These are phyloP conservation scores for Chlamydomonas sp. DNA, from an alignment of 139 green algal species.

Conservation along the genomic window DNA sequence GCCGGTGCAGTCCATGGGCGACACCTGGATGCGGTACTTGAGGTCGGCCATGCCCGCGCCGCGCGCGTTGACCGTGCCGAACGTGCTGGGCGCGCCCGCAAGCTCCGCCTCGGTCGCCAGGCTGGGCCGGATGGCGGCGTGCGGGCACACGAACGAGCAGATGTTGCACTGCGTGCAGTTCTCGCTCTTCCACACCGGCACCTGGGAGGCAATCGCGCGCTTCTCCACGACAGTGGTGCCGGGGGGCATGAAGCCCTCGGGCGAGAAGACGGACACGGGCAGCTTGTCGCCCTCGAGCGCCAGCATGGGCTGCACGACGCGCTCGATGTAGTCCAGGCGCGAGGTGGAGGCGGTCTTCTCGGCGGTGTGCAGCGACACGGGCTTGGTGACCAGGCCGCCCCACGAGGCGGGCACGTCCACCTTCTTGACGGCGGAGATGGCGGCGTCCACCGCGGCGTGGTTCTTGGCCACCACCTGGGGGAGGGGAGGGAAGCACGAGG, in stretches of 20 bases:
- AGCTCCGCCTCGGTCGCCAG: constrained; percentile 56
- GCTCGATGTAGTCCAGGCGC: constrained; percentile 54
- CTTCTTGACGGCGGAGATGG: constrained; percentile 43
- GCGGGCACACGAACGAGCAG: constrained; percentile 74
- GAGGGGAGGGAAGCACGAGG: not conserved
- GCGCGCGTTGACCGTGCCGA: constrained; percentile 48
- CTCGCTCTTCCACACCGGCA: constrained; percentile 59
- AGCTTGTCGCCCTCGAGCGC: constrained; percentile 70
- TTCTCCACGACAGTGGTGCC: constrained; percentile 64
- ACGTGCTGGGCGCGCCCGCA: constrained; percentile 43
- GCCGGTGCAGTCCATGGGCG: constrained; percentile 70
- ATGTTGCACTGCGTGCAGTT: constrained; percentile 76
- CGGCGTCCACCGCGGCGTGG: constrained; percentile 58
- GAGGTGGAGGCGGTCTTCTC: constrained; percentile 10
- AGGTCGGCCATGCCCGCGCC: constrained; percentile 42
- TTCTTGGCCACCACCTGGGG: constrained; percentile 58
- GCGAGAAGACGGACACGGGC: constrained; percentile 60
- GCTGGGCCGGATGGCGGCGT: constrained; percentile 66
- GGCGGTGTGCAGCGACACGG: constrained; percentile 3
- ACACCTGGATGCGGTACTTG: constrained; percentile 73
- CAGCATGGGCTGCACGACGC: constrained; percentile 65
- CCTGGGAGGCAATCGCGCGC: constrained; percentile 55
- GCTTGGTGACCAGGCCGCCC: constrained; percentile 2
- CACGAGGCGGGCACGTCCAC: constrained; percentile 57
- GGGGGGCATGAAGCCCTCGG: constrained; percentile 55